Base-by-base conservation (phyloP, 352 stramenopile genomes). In the Pelagophyceae sp. region DNA sequence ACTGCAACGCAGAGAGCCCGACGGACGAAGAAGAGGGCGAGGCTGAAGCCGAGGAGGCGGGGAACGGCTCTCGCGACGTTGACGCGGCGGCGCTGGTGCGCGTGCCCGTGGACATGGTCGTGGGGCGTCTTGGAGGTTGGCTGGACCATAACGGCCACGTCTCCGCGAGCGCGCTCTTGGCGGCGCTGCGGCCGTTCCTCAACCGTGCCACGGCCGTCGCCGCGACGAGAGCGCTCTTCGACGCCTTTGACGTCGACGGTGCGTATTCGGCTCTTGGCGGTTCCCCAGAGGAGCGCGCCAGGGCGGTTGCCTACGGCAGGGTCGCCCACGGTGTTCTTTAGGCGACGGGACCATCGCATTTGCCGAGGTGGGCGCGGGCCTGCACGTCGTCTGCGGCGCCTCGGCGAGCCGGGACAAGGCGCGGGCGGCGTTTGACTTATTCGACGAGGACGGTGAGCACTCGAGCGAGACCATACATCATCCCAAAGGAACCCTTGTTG, bases 361-460 rank as follows among this genome's bases (percentile, higher is more conserved):
- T 78, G 91, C 88, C 76, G 90, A 95, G 63, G 82, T 95, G 27
- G 90, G 82, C 72, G 90, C 86, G 58, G 90, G 90, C 0, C 79
- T 95, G 17, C 92, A 87, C 3, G 87, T 94, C 65, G 78, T 94
- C 11, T 94, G 90, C 51, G 87, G 89, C 54, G 90, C 90, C 3
- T 86, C 85, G 32, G 85, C 84, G 11, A 87, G 94, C 76, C n/a
- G n/a, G n/a, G 88, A 94, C 45, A 93, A 93, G 77, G 88, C 94
- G 23, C 87, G 88, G 23, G 84, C 89, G 33, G 89, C 90, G 31
- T 95, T 95, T 80, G 86, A 83, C 27, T 82, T 95, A 2, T 94
- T 93, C 75, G 89, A 94, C 79, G 79, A 93, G 23, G 92, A 95
- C 77, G n/a, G n/a, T n/a, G n/a, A n/a, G n/a, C n/a, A n/a, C n/a